phyloP scores from a whole-genome alignment of 192 early-diverging fungal species.

The Cladochytrium replicatum region DNA sequence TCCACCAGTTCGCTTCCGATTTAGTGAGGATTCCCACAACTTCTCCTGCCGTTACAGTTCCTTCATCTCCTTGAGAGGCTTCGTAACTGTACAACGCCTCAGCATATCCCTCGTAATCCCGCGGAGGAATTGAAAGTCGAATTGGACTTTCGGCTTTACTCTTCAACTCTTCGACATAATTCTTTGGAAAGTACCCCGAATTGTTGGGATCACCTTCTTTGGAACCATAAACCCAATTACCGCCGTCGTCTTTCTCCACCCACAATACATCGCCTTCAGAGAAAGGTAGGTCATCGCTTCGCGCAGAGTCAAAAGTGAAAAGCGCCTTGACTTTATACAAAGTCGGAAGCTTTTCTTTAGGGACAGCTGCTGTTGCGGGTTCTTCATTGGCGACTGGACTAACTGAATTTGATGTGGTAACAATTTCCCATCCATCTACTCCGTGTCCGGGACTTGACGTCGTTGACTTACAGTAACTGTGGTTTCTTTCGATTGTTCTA shows the following conservation, averaged over 20 bases:
- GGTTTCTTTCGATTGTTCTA: no score
- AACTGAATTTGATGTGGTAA: no score
- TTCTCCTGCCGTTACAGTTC: conserved; percentile 22
- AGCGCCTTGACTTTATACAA: conserved; percentile 28
- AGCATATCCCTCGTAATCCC: no score
- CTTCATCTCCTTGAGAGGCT: conserved; percentile 29
- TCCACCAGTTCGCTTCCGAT: conserved; percentile 35
- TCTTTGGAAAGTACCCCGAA: conserved; percentile 52
- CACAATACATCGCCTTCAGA: conserved; percentile 38
- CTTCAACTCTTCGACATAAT: conserved; percentile 39
- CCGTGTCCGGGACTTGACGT: no score
- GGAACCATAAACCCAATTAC: conserved; percentile 59
- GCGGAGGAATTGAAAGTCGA: no score
- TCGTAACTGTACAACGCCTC: conserved; percentile 32
- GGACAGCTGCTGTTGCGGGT: no score
- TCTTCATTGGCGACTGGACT: no score
- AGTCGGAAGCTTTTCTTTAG: no score
- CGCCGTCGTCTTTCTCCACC: conserved; percentile 50
- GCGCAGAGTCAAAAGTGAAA: conserved; percentile 36
- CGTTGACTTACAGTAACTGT: no score
- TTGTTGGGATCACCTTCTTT: conserved; percentile 17
- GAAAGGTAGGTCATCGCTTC: conserved; percentile 46
- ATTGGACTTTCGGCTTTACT: conserved; percentile 10
- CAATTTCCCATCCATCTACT: no score
- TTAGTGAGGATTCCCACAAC: conserved; percentile 29